These are phyloP conservation scores for Scheffersomyces illinoinensis DNA, from an alignment of 1,139 yeast genomes.

Conservation along the genomic window DNA sequence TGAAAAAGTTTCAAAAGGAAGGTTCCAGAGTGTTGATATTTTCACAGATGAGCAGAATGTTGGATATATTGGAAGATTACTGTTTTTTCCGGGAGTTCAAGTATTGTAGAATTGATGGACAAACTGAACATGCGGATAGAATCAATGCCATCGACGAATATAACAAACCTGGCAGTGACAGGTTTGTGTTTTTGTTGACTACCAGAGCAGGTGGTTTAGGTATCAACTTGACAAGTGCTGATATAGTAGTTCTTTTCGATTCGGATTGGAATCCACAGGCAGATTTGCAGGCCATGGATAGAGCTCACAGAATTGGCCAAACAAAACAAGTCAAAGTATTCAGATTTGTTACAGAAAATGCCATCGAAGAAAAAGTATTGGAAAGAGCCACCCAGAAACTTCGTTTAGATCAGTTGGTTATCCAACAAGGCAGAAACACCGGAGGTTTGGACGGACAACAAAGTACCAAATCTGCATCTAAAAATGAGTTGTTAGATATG, in stretches of 20 bases:
- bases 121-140: conserved; percentile 76
- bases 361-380: conserved; percentile 77
- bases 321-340: conserved; percentile 79
- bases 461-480: conserved; percentile 48
- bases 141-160: conserved; percentile 75
- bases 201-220: conserved; percentile 91
- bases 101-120: conserved; percentile 81
- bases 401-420: conserved; percentile 76
- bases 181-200: conserved; percentile 70
- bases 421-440: conserved; percentile 67
- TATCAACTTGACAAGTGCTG: conserved; percentile 75
- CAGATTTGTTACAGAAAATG: conserved; percentile 75
- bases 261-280: conserved; percentile 91
- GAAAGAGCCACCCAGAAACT: conserved; percentile 81
- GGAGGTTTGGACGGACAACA: conserved; percentile 39
- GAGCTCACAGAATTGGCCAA: conserved; percentile 87
- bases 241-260: conserved; percentile 70
- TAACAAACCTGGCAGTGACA: conserved; percentile 67
- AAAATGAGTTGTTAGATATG: conserved; percentile 75
- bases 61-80: conserved; percentile 79
- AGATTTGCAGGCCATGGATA: conserved; percentile 84
- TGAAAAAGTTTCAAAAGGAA: conserved; percentile 61
- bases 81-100: conserved; percentile 66
- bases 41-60: conserved; percentile 80
- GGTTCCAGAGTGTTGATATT: conserved; percentile 78